These are phyloP conservation scores for Extremus antarcticus DNA, from an alignment of 495 filamentous ascomycete species.

Conservation along the genomic window DNA sequence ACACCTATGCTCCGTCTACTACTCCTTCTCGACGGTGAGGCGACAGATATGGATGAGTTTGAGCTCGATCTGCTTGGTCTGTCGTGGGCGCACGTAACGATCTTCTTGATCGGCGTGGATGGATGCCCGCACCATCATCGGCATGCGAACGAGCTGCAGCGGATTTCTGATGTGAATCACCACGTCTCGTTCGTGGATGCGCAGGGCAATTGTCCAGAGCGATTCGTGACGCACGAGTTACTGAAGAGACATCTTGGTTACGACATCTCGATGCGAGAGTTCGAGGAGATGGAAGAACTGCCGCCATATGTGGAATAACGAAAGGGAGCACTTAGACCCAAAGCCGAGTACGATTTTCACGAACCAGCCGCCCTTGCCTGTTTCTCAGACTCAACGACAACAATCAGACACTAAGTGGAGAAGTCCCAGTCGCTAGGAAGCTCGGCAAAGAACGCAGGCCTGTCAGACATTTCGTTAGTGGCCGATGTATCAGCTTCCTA, in stretches of 20 bases:
- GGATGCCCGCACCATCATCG: conserved; percentile 41
- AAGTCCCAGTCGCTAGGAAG: not conserved
- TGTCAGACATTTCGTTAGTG: too few species aligned
- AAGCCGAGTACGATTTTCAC: too few species aligned
- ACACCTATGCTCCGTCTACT: conserved; percentile 38
- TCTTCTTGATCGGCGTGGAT: conserved; percentile 41
- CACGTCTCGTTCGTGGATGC: conserved; percentile 41
- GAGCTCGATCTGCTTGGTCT: conserved; percentile 38
- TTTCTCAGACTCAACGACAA: not conserved
- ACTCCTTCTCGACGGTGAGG: conserved; percentile 37
- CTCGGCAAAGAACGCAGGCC: not conserved
- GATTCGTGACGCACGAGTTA: conserved; percentile 39
- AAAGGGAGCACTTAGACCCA: too few species aligned
- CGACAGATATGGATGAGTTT: conserved; percentile 42
- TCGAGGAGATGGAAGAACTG: conserved; percentile 27
- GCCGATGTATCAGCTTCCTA: not conserved
- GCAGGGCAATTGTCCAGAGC: conserved; percentile 38
- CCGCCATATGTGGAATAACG: conserved; percentile 8
- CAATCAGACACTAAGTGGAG: not conserved
- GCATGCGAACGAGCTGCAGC: conserved; percentile 38
- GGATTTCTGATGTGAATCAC: conserved; percentile 38
- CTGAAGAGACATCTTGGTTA: conserved; percentile 40
- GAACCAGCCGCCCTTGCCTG: too few species aligned
- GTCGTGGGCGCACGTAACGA: conserved; percentile 39
- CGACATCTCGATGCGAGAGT: conserved; percentile 35